Conservation (phyloP, 2,329 filamentous ascomycete species). For the Ploettnerulaceae sp. region DNA sequence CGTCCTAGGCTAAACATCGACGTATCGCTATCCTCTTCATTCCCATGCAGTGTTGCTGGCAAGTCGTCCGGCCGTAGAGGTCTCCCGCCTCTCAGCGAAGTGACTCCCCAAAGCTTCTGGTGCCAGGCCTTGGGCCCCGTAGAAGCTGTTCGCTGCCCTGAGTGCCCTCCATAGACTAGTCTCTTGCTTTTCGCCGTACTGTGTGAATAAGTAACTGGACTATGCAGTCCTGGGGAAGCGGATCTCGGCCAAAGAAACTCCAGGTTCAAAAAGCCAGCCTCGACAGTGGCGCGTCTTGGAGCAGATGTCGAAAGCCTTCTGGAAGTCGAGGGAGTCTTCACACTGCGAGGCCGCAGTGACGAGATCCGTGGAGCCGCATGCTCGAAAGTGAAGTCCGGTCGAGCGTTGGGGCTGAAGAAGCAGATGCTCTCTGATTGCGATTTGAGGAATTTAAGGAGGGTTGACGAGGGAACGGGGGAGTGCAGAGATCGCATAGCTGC, state of each 20-base stretch:
- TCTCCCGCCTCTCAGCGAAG: constrained; percentile 20
- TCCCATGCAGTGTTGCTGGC: constrained; percentile 44
- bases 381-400: constrained; percentile 28
- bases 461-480: constrained; percentile 43
- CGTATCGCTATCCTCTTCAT: constrained; percentile 54
- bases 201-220: not conserved
- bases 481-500: constrained; percentile 31
- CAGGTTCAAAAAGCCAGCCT: constrained; percentile 27
- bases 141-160: constrained; percentile 20
- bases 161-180: constrained; percentile 10
- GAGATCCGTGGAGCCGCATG: constrained; percentile 21
- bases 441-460: constrained; percentile 67
- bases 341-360: constrained; percentile 1
- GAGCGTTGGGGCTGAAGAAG: constrained; percentile 44
- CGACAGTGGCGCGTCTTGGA: constrained; percentile 18
- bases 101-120: constrained; percentile 25
- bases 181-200: constrained; percentile 6
- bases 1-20: constrained; percentile 66
- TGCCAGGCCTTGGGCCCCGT: constrained; percentile 25
- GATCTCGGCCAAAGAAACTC: constrained; percentile 27
- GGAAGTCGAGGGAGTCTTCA: constrained; percentile 13
- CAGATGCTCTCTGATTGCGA: constrained; percentile 59
- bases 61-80: constrained; percentile 54
- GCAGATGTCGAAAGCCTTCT: constrained; percentile 22
- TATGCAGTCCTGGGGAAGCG: constrained; percentile 8